Evolutionary conservation across 441 rosid genomes (phyloP).

Genomic region (Adansonia rubrostipa): DNA sequence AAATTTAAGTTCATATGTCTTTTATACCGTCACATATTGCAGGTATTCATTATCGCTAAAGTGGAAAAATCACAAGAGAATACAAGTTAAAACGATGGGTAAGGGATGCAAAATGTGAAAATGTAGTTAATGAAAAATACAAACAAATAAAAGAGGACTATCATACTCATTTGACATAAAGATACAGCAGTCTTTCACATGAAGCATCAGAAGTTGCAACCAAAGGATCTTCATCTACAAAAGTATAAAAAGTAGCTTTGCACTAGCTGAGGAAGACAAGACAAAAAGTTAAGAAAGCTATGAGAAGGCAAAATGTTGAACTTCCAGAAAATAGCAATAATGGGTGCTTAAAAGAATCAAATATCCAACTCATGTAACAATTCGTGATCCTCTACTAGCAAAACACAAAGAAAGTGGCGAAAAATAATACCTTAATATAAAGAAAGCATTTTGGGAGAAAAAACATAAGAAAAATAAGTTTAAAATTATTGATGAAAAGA

Average conservation of each 20-base stretch:
- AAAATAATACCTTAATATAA: too few species aligned
- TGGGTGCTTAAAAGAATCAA: background rate
- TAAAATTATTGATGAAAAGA: background rate
- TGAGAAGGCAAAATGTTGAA: background rate
- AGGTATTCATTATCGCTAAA: too few species aligned
- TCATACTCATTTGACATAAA: background rate
- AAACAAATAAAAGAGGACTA: too few species aligned
- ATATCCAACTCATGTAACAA: background rate
- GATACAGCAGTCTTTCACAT: background rate
- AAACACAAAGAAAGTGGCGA: background rate
- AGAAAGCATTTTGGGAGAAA: background rate
- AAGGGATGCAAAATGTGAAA: too few species aligned
- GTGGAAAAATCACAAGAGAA: too few species aligned
- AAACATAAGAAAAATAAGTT: too few species aligned
- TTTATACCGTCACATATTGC: too few species aligned
- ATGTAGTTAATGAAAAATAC: too few species aligned
- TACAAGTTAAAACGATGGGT: too few species aligned
- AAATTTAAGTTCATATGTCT: too few species aligned
- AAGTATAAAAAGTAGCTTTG: background rate
- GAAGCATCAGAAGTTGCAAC: background rate
- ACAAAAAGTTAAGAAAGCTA: background rate
- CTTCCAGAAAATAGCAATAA: background rate
- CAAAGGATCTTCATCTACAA: background rate
- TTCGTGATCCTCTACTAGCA: background rate
- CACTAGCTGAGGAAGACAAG: background rate